Base-by-base conservation (phyloP, 78 protist genomes). In the Polysphondylium violaceum region DNA sequence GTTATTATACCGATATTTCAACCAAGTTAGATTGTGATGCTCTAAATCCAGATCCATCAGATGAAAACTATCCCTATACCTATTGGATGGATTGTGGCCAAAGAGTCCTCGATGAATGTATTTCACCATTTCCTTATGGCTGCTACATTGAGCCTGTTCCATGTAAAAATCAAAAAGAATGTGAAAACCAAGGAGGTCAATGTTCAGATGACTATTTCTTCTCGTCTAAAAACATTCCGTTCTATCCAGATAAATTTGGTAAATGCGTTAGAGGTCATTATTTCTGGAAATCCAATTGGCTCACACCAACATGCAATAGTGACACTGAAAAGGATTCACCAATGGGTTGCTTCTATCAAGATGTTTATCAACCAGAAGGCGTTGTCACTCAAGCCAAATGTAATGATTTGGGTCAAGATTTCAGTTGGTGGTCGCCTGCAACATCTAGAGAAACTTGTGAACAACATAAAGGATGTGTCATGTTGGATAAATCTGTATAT, bases 181-280 rank as follows among this genome's bases (percentile, higher is more conserved):
- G 87, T 61, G 87, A 76, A 29, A 29, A 27, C 8, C 2, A 1
- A 19, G 87, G 55, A 44, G 75, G 71, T 21, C 12, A 23, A 72
- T 76, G 87, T 47, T 61, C 74, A 41, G 87, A 76, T 31, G 19
- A 40, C 1, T 63, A 76, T 33, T 76, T 76, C 58, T 76, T 76
- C 40, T 2, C 7, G 1, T 11, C 21, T 11, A 25, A 76, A n/a
- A 38, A 44, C 21, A 36, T 25, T 25, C 44, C 43, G 21, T 0
- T 2, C 25, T 76, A 76, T 29, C 56, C 87, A 25, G 36, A 44
- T 9, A 23, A 40, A 3, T 50, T 53, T 35, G 87, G 87, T n/a
- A 76, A 76, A 61, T 76, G 87, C 61, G 87, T 76, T 11, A 50
- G 47, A 21, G 74, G 63, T 43, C 87, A 76, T 61, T 38, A 11